Base-by-base conservation (phyloP, 805 yeast genomes). In the Candida pseudofarinosa region DNA sequence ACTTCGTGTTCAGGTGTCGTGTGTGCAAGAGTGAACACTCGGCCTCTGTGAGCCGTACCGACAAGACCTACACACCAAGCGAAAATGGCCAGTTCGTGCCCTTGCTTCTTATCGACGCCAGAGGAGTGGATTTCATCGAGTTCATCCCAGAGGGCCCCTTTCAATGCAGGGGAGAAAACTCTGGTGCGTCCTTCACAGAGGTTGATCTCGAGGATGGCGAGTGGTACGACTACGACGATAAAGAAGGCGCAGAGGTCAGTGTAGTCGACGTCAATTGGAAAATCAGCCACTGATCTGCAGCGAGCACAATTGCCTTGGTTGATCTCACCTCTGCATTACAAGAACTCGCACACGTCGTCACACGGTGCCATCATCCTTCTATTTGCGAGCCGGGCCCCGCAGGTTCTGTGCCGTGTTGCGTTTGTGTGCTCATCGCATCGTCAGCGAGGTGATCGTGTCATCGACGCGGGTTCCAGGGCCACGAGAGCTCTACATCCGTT, bases 161-260 rank as follows among this genome's bases (percentile, higher is more conserved):
- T 58, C 52, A 58, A 23, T 81, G 85, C 42, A 65, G 56, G 33
- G 85, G 86, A 10, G 70, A 64, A 4, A 81, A 77, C 12, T 59
- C 77, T 2, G 61, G 65, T 10, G 70, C 84, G 7, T 62, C 58
- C 41, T 87, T 85, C 55, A 56, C 56, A 4, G 87, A 85, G 20
- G 76, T 88, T 19, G 93, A 85, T 43, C 67, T 89, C 20, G 76
- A 72, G 31, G 96, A 87, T 19, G 81, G 79, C 41, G 98, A 93
- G 58, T 90, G 96, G 90, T 93, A 83, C 58, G 99, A 93, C 55
- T 93, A 90, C 58, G 98, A 93, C 60, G 98, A 93, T 43, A 78
- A 81, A 50, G 82, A 85, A 5, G 77, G 80, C 10, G 77, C 70
- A 35, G 97, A 91, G 62, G 97, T 89, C 15, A 79, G 90, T 17